Conservation (phyloP, 257 asterid genomes). For the Plantago ovata region DNA sequence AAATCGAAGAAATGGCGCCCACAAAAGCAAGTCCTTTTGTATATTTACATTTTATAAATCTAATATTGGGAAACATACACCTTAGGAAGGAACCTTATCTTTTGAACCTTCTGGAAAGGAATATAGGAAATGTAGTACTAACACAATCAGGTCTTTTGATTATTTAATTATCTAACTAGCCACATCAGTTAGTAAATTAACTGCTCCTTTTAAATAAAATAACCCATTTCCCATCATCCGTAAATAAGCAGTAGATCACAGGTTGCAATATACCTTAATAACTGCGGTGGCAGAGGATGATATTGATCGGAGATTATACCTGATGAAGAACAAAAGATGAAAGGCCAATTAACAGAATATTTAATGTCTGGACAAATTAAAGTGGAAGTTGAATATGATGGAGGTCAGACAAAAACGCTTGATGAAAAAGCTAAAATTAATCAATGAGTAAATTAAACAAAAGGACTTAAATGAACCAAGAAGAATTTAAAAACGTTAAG, state of each 20-base stretch:
- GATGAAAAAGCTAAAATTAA: neutral
- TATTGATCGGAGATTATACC: conserved; percentile 95
- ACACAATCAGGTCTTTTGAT: neutral
- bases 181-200: conserved; percentile 11
- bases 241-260: conserved; percentile 18
- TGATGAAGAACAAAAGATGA: conserved; percentile 29
- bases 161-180: neutral
- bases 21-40: too few relatives aligned
- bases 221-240: conserved; percentile 8
- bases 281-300: conserved; percentile 92
- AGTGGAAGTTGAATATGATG: conserved; percentile 6
- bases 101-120: too few relatives aligned
- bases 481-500: conserved; percentile 16
- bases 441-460: neutral
- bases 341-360: conserved; percentile 10
- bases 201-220: neutral
- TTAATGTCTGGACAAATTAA: too few relatives aligned
- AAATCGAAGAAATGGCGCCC: too few relatives aligned
- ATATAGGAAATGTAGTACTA: too few relatives aligned
- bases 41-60: too few relatives aligned
- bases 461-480: conserved; percentile 7
- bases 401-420: conserved; percentile 9
- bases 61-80: too few relatives aligned
- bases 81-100: too few relatives aligned
- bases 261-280: conserved; percentile 56